Evolutionary conservation across 768 basidiomycete genomes (phyloP).

Genomic region (Russula earlei): DNA sequence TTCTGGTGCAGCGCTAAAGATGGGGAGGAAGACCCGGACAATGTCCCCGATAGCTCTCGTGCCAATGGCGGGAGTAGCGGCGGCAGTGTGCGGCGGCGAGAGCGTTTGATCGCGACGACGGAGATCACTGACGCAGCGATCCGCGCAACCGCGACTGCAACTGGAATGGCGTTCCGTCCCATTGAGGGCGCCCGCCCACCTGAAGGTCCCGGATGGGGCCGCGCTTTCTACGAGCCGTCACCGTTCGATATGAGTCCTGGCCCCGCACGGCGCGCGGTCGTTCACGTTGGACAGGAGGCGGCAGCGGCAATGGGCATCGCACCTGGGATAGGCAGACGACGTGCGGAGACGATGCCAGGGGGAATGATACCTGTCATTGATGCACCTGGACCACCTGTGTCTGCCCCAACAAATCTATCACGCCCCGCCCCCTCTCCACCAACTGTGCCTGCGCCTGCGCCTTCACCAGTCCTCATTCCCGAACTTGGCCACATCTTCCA

Average conservation of each 20-base stretch:
- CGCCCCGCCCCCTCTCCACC: not conserved
- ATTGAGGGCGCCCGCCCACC: constrained; percentile 14
- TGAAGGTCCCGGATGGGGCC: constrained; percentile 17
- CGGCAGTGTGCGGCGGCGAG: constrained; percentile 7
- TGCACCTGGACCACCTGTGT: not conserved
- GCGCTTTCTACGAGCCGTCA: constrained; percentile 19
- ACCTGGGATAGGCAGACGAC: constrained; percentile 14
- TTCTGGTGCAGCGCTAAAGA: constrained; percentile 83
- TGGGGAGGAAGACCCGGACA: constrained; percentile 33
- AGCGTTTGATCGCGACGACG: constrained; percentile 18
- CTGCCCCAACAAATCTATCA: not conserved
- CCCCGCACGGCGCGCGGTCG: constrained; percentile 7
- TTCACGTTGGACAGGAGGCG: constrained; percentile 16
- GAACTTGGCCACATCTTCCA: constrained; percentile 11
- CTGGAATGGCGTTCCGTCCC: constrained; percentile 13
- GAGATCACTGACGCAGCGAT: constrained; percentile 16
- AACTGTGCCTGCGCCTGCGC: not conserved
- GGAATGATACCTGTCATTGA: constrained; percentile 20
- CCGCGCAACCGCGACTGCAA: constrained; percentile 14
- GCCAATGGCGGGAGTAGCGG: not conserved
- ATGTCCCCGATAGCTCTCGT: constrained; percentile 12
- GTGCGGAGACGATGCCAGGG: constrained; percentile 21
- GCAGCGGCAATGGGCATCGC: not conserved
- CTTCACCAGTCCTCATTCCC: not conserved
- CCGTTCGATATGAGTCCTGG: constrained; percentile 14